These are phyloP conservation scores for Beta corolliflora DNA, from an alignment of 179 eudicot genomes.

Conservation along the genomic window DNA sequence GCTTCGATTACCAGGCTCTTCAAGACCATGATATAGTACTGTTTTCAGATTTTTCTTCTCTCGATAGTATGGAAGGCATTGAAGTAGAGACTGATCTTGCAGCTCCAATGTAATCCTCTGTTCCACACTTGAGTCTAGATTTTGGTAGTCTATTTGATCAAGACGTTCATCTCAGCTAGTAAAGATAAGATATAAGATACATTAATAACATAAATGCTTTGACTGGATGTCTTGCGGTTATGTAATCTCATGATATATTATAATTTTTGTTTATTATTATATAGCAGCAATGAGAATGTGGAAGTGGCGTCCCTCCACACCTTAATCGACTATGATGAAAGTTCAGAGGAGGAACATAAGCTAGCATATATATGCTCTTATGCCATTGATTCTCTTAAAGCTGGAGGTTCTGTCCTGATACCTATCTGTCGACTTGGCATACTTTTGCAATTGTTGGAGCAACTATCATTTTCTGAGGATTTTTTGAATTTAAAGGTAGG, in stretches of 20 bases:
- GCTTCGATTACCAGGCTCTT: slow-evolving; percentile 67
- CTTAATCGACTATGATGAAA: slow-evolving; percentile 52
- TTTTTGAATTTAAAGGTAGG: slow-evolving; percentile 60
- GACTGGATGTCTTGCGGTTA: background rate
- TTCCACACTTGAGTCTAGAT: slow-evolving; percentile 24
- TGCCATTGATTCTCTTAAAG: slow-evolving; percentile 59
- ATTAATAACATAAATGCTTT: background rate
- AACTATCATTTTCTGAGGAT: slow-evolving; percentile 46
- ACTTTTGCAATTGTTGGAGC: slow-evolving; percentile 74
- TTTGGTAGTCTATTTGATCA: background rate
- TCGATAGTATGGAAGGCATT: slow-evolving; percentile 29
- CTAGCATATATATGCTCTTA: slow-evolving; percentile 65
- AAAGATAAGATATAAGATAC: background rate
- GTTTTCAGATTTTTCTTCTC: slow-evolving; percentile 63
- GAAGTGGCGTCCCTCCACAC: slow-evolving; percentile 29
- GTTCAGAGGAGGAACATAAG: slow-evolving; percentile 68
- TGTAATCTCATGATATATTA: background rate
- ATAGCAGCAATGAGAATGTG: slow-evolving; percentile 41
- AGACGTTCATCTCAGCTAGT: background rate
- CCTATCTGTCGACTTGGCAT: slow-evolving; percentile 75
- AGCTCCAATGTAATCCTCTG: slow-evolving; percentile 28
- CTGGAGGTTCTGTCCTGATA: slow-evolving; percentile 83
- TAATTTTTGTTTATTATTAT: slow-evolving; percentile 1
- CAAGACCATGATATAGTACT: slow-evolving; percentile 59
- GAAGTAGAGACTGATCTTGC: slow-evolving; percentile 38